A percentile compares a stretch with the other conserved stretches of the same genome.
phyloP scores from a whole-genome alignment of 345 rosid species.

The Sisymbrium altissimum region DNA sequence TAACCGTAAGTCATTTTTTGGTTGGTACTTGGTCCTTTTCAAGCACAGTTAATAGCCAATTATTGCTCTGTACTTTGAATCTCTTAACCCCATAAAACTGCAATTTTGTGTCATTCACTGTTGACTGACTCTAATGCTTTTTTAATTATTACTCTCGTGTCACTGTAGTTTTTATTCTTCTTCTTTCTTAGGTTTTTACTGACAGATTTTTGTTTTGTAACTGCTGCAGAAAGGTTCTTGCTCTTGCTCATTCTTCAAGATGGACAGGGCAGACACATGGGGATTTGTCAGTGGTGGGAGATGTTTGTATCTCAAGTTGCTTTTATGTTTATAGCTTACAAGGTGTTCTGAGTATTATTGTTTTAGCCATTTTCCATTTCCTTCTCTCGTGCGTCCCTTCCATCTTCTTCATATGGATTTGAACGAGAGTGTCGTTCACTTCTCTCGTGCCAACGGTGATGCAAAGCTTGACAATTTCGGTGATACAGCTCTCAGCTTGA shows the following conservation, averaged over 20 bases:
- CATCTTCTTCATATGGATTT: slow-evolving; percentile 56
- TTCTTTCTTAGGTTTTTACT: slow-evolving; percentile 11
- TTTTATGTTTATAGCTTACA: slow-evolving; percentile 33
- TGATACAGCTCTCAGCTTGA: slow-evolving; percentile 68
- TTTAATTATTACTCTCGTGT: slow-evolving; percentile 3
- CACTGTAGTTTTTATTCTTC: neutral
- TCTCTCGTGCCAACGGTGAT: slow-evolving; percentile 39
- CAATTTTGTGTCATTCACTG: slow-evolving; percentile 1
- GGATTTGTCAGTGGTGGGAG: slow-evolving; percentile 92
- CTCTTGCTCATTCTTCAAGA: slow-evolving; percentile 32
- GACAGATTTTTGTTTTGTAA: neutral
- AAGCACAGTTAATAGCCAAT: slow-evolving; percentile 22
- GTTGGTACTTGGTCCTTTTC: slow-evolving; percentile 31
- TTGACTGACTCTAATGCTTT: neutral
- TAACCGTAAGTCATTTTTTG: slow-evolving; percentile 9
- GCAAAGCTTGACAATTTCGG: slow-evolving; percentile 49
- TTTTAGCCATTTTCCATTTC: slow-evolving; percentile 5
- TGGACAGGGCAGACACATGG: slow-evolving; percentile 86
- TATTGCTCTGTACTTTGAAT: slow-evolving; percentile 22
- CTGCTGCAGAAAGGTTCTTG: slow-evolving; percentile 17
- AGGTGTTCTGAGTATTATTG: slow-evolving; percentile 24
- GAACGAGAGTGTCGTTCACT: slow-evolving; percentile 41
- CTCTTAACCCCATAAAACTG: neutral
- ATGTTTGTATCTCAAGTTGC: slow-evolving; percentile 29
- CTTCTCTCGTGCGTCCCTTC: neutral